Evolutionary conservation across 139 green algal genomes (phyloP), one percentile per base, ranked within the genome.

Genomic region (Pedinophyceae sp.): DNA sequence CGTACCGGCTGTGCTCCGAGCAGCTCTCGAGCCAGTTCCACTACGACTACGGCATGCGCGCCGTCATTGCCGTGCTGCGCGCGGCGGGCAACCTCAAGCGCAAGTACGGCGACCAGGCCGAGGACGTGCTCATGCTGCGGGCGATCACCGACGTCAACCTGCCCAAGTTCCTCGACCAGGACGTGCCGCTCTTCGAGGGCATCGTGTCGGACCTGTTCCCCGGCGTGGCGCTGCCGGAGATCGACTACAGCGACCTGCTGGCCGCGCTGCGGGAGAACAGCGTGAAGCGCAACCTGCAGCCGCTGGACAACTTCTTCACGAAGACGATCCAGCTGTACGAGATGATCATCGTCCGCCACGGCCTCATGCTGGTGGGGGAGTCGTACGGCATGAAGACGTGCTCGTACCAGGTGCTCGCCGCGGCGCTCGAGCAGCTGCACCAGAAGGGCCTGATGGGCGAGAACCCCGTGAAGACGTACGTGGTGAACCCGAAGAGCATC

Each of bases 301-400:
- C 64, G 19, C 40, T 72, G 20, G 22, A 24, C 22, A 43, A 38
- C 29, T 67, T 72, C 49, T 62, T 67, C 28, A 22, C 27, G 4
- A 72, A 72, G 59, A 58, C 58, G 22, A 58, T 63, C 24, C 40
- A 72, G 64, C 59, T 72, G 10, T 72, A 72, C 30, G 64, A 72
- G 59, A 67, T 72, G 64, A 72, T 72, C 50, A 46, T 72, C 26
- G 64, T 72, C 41, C 58, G 64, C 7, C 64, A 72, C 59, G 64
- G 64, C 13, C 58, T 72, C 16, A 72, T 72, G 70, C 46, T 78
- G 26, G 70, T 78, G 7, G 70, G 70, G 4, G 27, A 73, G 29
- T 75, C 64, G 27, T 85, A 76, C 43, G 67, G 71, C 39, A 79
- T 78, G 67, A 85, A 85, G 67, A 85, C 74, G 3, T 57, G 30